phyloP scores from a whole-genome alignment of 176 grass and related monocot genomes.

The Cenchrus americanus region DNA sequence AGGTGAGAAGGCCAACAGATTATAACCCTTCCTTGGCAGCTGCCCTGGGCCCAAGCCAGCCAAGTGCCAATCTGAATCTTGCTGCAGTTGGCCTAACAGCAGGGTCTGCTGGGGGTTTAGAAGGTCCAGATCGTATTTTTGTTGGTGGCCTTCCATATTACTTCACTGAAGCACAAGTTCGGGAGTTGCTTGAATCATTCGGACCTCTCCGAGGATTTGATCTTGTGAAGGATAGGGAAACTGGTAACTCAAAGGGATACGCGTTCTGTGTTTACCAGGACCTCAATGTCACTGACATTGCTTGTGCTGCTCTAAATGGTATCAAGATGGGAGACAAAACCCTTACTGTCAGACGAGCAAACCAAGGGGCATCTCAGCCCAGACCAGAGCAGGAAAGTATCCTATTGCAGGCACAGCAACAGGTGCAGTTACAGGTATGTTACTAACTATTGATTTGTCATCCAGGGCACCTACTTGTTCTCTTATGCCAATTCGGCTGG shows the following conservation, averaged over 20 bases:
- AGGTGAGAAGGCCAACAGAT: conserved; percentile 91
- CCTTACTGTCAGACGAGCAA: conserved; percentile 91
- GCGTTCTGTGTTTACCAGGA: conserved; percentile 98
- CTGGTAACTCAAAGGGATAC: conserved; percentile 97
- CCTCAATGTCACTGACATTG: conserved; percentile 88
- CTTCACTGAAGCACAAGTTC: conserved; percentile 96
- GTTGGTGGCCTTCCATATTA: conserved; percentile 97
- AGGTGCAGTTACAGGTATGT: conserved; percentile 91
- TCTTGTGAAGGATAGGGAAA: conserved; percentile 98
- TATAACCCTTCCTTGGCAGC: conserved; percentile 98
- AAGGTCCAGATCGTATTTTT: conserved; percentile 98
- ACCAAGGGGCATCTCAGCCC: conserved; percentile 83
- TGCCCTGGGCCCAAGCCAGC: conserved; percentile 90
- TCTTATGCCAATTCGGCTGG: neutral
- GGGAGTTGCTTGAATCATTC: conserved; percentile 95
- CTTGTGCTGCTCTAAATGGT: conserved; percentile 95
- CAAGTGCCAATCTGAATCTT: conserved; percentile 89
- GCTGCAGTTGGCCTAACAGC: conserved; percentile 87
- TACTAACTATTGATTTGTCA: neutral
- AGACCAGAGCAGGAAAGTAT: conserved; percentile 96
- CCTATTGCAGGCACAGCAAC: conserved; percentile 94
- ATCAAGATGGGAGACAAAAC: conserved; percentile 99
- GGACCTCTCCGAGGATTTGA: conserved; percentile 91
- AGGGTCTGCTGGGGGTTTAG: conserved; percentile 82
- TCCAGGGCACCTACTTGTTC: conserved; percentile 10